A percentile compares a stretch with the other conserved stretches of the same genome.
Evolutionary conservation across 441 rosid species (phyloP).

Genomic region (Erysimum pusillum): DNA sequence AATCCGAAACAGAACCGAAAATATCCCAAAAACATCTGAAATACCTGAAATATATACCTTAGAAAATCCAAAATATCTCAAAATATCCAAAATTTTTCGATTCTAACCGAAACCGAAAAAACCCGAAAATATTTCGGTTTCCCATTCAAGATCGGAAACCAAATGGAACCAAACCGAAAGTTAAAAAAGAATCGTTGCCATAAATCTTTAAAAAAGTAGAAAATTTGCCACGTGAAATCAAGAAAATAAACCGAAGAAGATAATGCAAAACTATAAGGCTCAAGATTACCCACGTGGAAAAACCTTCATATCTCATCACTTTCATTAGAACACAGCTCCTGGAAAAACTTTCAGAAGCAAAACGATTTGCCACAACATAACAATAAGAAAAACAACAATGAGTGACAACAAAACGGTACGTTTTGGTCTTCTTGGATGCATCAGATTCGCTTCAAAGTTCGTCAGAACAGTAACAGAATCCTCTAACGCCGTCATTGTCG

Average conservation of each 20-base stretch:
- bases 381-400: slow-evolving; percentile 29
- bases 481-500: slow-evolving; percentile 51
- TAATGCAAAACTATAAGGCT: slow-evolving; percentile 13
- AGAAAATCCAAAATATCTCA: too few species aligned
- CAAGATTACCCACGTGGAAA: slow-evolving; percentile 33
- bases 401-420: slow-evolving; percentile 41
- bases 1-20: too few species aligned
- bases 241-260: slow-evolving; percentile 22
- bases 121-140: too few species aligned
- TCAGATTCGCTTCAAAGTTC: slow-evolving; percentile 56
- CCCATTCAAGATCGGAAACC: too few species aligned
- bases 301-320: slow-evolving; percentile 25
- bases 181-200: too few species aligned
- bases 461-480: slow-evolving; percentile 56
- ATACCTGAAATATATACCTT: too few species aligned
- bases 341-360: not conserved
- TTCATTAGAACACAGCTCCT: slow-evolving; percentile 4
- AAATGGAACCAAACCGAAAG: too few species aligned
- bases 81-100: too few species aligned
- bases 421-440: slow-evolving; percentile 65
- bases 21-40: too few species aligned
- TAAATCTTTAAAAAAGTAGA: not conserved
- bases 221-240: not conserved
- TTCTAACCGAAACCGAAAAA: too few species aligned
- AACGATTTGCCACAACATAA: not conserved